Conservation (phyloP, 768 basidiomycete genomes). For the Boletus rufocinnamomeus region DNA sequence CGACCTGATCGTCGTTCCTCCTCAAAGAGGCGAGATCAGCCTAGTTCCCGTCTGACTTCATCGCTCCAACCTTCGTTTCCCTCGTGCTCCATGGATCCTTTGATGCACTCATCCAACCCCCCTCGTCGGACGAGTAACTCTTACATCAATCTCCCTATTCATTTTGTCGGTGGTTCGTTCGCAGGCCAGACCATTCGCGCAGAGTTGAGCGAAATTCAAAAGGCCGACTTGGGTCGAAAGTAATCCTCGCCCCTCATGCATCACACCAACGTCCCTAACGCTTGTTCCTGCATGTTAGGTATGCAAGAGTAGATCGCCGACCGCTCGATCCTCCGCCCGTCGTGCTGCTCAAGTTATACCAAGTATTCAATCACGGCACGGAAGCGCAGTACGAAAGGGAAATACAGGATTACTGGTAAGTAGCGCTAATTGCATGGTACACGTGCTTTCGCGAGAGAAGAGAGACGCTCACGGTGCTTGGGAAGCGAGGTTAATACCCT, state of each 20-base stretch:
- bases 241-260: conserved; percentile 29
- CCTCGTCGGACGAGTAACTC: conserved; percentile 33
- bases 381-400: conserved; percentile 47
- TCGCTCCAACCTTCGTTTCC: background rate
- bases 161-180: conserved; percentile 61
- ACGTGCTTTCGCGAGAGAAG: background rate
- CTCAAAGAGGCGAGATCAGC: conserved; percentile 13
- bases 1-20: conserved; percentile 15
- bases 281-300: conserved; percentile 38
- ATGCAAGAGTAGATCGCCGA: conserved; percentile 61
- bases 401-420: conserved; percentile 52
- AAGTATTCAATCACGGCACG: conserved; percentile 44
- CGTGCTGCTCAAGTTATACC: conserved; percentile 52
- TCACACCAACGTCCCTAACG: conserved; percentile 7
- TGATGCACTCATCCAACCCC: conserved; percentile 16
- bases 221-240: conserved; percentile 71
- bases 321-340: conserved; percentile 71
- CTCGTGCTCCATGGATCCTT: conserved; percentile 23
- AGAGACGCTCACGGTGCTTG: conserved; percentile 9
- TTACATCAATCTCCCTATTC: conserved; percentile 44
- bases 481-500: conserved; percentile 61
- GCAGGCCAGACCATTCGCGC: conserved; percentile 54
- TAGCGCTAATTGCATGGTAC: background rate
- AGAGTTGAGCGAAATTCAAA: conserved; percentile 61
- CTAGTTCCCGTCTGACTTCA: background rate